Evolutionary conservation across 164 flowering plant species (phyloP).

Genomic region (Kingdonia uniflora): DNA sequence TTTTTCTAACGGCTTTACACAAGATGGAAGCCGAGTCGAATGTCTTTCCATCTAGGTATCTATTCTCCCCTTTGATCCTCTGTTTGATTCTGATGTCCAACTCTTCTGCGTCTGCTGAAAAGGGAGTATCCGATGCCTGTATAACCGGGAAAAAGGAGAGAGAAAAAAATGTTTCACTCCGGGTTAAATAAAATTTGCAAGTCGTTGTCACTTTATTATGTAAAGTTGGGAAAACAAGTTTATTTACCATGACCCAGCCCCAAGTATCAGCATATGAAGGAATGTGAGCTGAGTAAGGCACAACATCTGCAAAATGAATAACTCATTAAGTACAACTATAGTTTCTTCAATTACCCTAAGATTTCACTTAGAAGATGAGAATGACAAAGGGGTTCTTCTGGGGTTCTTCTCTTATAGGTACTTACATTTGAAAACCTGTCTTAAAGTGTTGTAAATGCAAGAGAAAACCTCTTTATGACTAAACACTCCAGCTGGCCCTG

Average conservation of each 20-base stretch:
- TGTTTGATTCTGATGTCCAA: constrained; percentile 57
- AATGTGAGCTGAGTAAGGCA: constrained; percentile 82
- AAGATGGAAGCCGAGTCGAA: constrained; percentile 60
- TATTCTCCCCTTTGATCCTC: constrained; percentile 67
- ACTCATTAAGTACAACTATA: no score
- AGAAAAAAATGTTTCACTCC: no score
- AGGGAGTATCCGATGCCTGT: constrained; percentile 83
- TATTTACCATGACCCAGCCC: constrained; percentile 94
- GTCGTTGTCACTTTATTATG: no score
- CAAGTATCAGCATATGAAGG: constrained; percentile 96
- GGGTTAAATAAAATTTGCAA: no score
- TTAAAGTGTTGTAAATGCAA: constrained; percentile 84
- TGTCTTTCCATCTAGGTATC: constrained; percentile 70
- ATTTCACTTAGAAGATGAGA: neutral
- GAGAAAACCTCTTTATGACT: constrained; percentile 87
- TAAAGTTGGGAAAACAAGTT: neutral
- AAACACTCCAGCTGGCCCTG: constrained; percentile 92
- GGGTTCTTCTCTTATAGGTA: neutral
- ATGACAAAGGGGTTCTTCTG: neutral
- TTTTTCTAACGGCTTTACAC: constrained; percentile 70
- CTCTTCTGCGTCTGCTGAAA: constrained; percentile 48
- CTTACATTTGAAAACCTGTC: constrained; percentile 81
- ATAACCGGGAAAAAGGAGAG: no score
- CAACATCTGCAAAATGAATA: constrained; percentile 61
- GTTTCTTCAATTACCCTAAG: no score